phyloP scores from a whole-genome alignment of 164 flowering plant genomes.

The Chimonanthus salicifolius region DNA sequence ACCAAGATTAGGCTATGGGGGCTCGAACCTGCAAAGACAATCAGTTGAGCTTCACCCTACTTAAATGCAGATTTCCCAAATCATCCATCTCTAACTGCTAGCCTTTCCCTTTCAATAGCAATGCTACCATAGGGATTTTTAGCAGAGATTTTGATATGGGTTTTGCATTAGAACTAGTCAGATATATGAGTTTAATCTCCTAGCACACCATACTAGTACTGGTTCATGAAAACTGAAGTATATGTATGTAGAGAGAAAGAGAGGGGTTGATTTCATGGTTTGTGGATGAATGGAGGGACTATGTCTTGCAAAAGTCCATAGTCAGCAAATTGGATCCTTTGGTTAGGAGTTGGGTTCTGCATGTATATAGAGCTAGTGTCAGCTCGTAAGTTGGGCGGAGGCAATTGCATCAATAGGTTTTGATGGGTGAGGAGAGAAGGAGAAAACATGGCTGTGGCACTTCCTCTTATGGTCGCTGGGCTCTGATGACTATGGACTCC shows the following conservation, averaged over 20 bases:
- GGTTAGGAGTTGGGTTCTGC: constrained; percentile 20
- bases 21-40: too few species aligned
- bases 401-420: constrained; percentile 35
- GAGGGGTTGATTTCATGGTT: constrained; percentile 7
- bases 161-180: constrained; percentile 12
- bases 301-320: constrained; percentile 53
- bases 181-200: constrained; percentile 10
- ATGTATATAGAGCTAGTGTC: constrained; percentile 16
- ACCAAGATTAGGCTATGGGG: too few species aligned
- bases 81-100: constrained; percentile 1
- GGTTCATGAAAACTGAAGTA: constrained; percentile 4
- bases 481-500: constrained; percentile 85
- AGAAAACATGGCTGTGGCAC: constrained; percentile 31
- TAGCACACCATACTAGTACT: constrained; percentile 10
- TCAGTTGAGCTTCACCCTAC: too few species aligned
- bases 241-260: constrained; percentile 6
- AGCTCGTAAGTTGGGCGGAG: constrained; percentile 14
- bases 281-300: constrained; percentile 14
- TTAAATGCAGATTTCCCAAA: constrained; percentile 13
- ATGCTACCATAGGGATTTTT: constrained; percentile 8
- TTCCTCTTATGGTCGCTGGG: constrained; percentile 65
- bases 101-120: constrained; percentile 3
- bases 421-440: constrained; percentile 43
- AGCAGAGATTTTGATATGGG: constrained; percentile 2
- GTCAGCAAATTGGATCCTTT: constrained; percentile 30